Base-by-base conservation (phyloP, 1,139 yeast species). In the Hansenula lynferdii region DNA sequence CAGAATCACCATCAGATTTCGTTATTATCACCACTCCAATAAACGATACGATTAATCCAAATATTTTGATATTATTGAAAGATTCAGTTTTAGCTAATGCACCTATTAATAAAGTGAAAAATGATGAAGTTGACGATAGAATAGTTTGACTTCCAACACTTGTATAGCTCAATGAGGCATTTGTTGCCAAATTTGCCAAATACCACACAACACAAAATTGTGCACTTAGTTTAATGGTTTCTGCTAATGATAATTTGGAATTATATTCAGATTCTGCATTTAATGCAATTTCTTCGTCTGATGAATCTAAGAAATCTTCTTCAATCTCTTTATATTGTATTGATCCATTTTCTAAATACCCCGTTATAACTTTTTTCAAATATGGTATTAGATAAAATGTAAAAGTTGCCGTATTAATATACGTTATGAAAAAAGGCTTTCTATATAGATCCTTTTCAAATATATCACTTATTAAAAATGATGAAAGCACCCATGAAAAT, bases 81-180 rank as follows among this genome's bases (percentile, higher is more conserved):
- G 62, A 64, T 60, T 92, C 98, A 8, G 89, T 75, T 23, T 79
- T 67, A 44, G 79, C 81, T 18, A 84, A 45, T 40, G 80, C 77
- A 1, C 97, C 97, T n/a, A 90, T 70, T 4, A 89, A 52, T 32
- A 92, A 70, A 0, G 98, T 92, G 72, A 92, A 92, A 57, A 92
- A 89, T 12, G 96, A 85, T 8, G 95, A 84, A 0, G 97, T 89
- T 30, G 96, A 84, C 8, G 96, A 83, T 32, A 92, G 64, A 27
- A 92, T 90, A 5, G 97, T 92, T 53, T 94, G 97, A 16, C 92
- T 83, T 9, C 95, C 95, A 23, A 90, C 97, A 11, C 92, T 81
- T 0, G 97, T 92, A 61, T 83, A 90, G 24, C 85, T 74, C 38
- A 90, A 70, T 15, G 95, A 81, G 1, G 96, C 86, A 60, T 92